Conservation (phyloP, 2,329 filamentous ascomycete genomes). For the Pseudogymnoascus sp. region DNA sequence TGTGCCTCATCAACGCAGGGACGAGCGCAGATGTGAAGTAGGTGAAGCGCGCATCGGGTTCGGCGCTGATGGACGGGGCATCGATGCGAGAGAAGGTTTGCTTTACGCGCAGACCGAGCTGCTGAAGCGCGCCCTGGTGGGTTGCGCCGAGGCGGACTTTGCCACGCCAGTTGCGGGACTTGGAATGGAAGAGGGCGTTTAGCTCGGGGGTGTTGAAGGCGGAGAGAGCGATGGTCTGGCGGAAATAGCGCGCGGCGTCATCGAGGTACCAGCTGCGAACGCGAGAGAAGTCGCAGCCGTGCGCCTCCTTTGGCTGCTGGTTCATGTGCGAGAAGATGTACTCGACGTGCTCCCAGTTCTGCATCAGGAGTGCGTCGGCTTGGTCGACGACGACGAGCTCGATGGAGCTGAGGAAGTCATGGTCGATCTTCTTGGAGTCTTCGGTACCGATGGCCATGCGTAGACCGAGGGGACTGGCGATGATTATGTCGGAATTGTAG, state of each 20-base stretch:
- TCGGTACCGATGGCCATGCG: constrained; percentile 81
- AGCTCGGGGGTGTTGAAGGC: constrained; percentile 85
- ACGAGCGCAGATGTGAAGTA: constrained; percentile 81
- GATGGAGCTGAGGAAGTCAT: constrained; percentile 88
- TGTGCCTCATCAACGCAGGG: constrained; percentile 62
- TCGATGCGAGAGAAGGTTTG: constrained; percentile 90
- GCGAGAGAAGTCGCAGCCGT: constrained; percentile 88
- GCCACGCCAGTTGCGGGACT: constrained; percentile 75
- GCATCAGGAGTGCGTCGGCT: constrained; percentile 88
- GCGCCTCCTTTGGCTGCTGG: constrained; percentile 76
- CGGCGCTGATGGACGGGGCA: constrained; percentile 57
- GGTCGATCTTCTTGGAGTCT: constrained; percentile 60
- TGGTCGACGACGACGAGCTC: constrained; percentile 88
- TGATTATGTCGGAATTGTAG: constrained; percentile 91
- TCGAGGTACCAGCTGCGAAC: constrained; percentile 92
- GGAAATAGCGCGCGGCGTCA: constrained; percentile 67
- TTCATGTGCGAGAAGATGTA: constrained; percentile 90
- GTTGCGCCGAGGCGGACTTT: constrained; percentile 63
- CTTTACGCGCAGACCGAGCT: constrained; percentile 62
- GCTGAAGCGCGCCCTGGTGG: constrained; percentile 65
- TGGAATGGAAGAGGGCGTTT: constrained; percentile 65
- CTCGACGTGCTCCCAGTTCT: constrained; percentile 96
- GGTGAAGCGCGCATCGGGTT: constrained; percentile 83
- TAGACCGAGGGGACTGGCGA: constrained; percentile 83
- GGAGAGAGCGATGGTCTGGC: constrained; percentile 77